phyloP scores from a whole-genome alignment of 2,329 filamentous ascomycete species.

The Sodiomyces alkalinus region DNA sequence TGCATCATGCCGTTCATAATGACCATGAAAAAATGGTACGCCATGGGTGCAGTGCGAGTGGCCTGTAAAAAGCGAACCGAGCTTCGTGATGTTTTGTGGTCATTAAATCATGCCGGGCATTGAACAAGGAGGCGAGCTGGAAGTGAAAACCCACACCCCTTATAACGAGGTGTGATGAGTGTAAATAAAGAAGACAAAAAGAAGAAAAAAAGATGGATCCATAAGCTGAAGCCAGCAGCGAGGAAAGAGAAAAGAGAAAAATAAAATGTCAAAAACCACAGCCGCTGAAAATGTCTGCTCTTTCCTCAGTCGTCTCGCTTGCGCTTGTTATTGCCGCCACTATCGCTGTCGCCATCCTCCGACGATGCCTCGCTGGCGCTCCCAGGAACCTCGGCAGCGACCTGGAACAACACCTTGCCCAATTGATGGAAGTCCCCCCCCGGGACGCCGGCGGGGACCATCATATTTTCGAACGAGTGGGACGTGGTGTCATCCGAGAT shows the following conservation, averaged over 20 bases:
- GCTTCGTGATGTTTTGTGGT: conserved; percentile 6
- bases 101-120: conserved; percentile 17
- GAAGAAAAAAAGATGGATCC: conserved; percentile 5
- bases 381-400: conserved; percentile 57
- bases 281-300: too few relatives aligned
- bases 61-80: conserved; percentile 7
- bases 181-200: conserved; percentile 6
- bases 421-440: conserved; percentile 49
- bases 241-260: too few relatives aligned
- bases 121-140: conserved; percentile 8
- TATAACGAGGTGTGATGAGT: conserved; percentile 5
- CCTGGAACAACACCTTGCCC: conserved; percentile 69
- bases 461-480: conserved; percentile 24
- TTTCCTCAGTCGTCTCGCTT: conserved; percentile 58
- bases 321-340: conserved; percentile 59
- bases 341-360: conserved; percentile 32
- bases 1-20: too few relatives aligned
- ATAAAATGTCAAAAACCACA: too few relatives aligned
- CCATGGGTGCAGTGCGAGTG: too few relatives aligned
- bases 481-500: conserved; percentile 56
- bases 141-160: too few relatives aligned
- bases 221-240: conserved; percentile 1
- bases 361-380: conserved; percentile 44
- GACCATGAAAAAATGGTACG: too few relatives aligned
- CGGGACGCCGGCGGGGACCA: conserved; percentile 27